Evolutionary conservation across 2,329 filamentous ascomycete genomes (phyloP), one percentile per base, ranked within the genome.

Genomic region (Nothophoma quercina): DNA sequence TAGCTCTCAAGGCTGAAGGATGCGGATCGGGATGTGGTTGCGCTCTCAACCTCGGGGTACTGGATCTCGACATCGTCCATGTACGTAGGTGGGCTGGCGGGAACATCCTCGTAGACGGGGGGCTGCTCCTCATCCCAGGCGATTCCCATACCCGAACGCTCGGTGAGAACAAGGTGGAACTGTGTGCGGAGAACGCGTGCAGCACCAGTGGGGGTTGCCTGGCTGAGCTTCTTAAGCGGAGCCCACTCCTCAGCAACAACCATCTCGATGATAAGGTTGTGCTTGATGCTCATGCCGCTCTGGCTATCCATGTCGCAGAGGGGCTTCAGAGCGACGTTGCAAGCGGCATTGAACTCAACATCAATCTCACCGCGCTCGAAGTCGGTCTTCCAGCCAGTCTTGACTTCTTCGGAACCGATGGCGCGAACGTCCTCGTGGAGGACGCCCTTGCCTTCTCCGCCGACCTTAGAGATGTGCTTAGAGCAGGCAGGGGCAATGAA

Each of bases 81-180:
- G 61, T 81, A 82, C 35, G 75, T 75, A 7, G 93, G 93, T 40
- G 93, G 93, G 65, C 88, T 91, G 2, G 86, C 88, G 1, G 93
- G 93, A 33, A 98, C 92, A 70, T 98, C 91, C 75, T 95, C 89
- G 76, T 99, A 99, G 62, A 96, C 85, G 1, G 93, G 93, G 10
- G 93, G 93, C 68, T 90, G 87, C 79, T 99, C 93, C 76, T 97
- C 93, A 64, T 98, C 93, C 93, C 95, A 99, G 63, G 89, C 91
- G 65, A 99, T 93, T 42, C 93, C 93, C 71, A 96, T 84, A 15
- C 93, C 93, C 16, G 85, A 85, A 54, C 90, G 85, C 77, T 96
- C 89, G 4, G 93, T 97, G 48, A 98, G 83, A 51, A 86, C 80
- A 45, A 95, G 82, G 65, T 85, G 86, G 79, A 97, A 98, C 72